Conservation (phyloP, 345 rosid genomes). For the Erysimum cheiranthoides region DNA sequence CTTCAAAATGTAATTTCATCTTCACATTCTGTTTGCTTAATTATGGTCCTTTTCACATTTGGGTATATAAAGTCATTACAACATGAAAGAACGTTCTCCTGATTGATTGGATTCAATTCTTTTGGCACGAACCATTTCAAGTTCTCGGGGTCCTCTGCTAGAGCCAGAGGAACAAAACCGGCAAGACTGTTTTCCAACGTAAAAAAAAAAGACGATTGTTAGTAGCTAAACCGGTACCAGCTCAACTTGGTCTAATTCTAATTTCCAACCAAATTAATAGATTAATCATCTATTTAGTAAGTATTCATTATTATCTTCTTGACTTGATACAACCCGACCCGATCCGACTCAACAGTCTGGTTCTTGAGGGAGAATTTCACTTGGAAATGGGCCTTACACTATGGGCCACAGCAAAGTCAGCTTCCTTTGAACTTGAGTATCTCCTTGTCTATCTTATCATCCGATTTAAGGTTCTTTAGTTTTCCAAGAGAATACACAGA, state of each 20-base stretch:
- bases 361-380: not conserved
- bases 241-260: not conserved
- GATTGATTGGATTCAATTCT: not conserved
- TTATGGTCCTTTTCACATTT: slow-evolving; percentile 4
- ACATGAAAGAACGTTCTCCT: not conserved
- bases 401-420: not conserved
- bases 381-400: not conserved
- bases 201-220: not conserved
- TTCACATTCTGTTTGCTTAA: slow-evolving; percentile 20
- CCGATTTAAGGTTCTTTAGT: no score
- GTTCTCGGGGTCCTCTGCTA: slow-evolving; percentile 1
- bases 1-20: slow-evolving; percentile 34
- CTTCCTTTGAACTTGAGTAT: not conserved
- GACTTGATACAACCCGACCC: not conserved
- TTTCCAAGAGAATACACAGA: no score
- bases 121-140: not conserved
- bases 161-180: slow-evolving; percentile 7
- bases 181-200: not conserved
- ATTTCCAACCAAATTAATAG: not conserved
- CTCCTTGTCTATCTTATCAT: no score
- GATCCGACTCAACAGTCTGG: not conserved
- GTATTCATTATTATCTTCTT: not conserved
- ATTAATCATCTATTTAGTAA: no score
- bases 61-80: slow-evolving; percentile 37
- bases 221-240: not conserved